Evolutionary conservation across 768 basidiomycete species (phyloP).

Genomic region (Russula virescens): DNA sequence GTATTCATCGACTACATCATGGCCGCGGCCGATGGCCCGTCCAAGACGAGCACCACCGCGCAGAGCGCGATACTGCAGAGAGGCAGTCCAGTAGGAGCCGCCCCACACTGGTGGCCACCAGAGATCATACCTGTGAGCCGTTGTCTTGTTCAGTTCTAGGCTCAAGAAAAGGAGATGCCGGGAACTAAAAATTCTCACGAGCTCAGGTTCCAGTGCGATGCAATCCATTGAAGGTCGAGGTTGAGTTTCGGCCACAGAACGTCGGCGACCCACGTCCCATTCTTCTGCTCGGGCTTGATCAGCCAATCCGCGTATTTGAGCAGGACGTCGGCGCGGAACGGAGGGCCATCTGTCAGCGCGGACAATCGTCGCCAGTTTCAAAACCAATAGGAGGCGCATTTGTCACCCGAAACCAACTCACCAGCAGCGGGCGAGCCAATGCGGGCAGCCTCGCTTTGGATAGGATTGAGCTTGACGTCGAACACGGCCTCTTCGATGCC

Average conservation of each 20-base stretch:
- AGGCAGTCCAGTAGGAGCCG: constrained; percentile 18
- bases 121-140: constrained; percentile 4
- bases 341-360: neutral
- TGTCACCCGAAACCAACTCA: neutral
- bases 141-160: neutral
- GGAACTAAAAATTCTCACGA: neutral
- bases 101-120: constrained; percentile 16
- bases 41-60: constrained; percentile 17
- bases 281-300: constrained; percentile 15
- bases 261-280: constrained; percentile 18
- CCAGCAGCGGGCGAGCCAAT: constrained; percentile 17
- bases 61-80: constrained; percentile 17
- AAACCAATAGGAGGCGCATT: neutral
- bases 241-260: constrained; percentile 16
- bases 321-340: constrained; percentile 15
- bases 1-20: constrained; percentile 1
- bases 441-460: neutral
- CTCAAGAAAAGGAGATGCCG: too few species aligned
- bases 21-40: constrained; percentile 6
- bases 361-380: neutral
- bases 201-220: constrained; percentile 14
- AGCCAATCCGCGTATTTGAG: constrained; percentile 11
- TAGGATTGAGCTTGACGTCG: constrained; percentile 5
- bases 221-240: constrained; percentile 18
- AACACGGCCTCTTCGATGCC: constrained; percentile 16